Evolutionary conservation across 495 filamentous ascomycete species (phyloP), one percentile per base, ranked within the genome.

Genomic region (Thozetella sp.): DNA sequence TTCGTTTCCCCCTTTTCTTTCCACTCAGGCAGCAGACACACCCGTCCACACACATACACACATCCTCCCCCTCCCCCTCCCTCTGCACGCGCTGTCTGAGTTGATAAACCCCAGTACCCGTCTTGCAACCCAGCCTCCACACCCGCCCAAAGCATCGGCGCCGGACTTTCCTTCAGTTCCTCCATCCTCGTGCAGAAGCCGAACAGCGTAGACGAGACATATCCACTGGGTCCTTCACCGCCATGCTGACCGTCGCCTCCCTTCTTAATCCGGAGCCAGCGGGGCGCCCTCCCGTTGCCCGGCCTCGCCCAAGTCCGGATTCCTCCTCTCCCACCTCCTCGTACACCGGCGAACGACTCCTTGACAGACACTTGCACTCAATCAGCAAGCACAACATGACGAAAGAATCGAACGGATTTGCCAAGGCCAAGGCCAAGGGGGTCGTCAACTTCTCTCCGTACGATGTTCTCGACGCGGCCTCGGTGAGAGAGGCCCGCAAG

Each of bases 391-490:
- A 68, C 48, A 80, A 74, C 66, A 79, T 80, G 64, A 75, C 81
- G 45, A 90, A 89, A 67, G 84, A 89, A 57, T 76, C 83, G 26
- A 81, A 86, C 1, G 68, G 86, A 3, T 83, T 89, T 61, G 72
- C 77, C 0, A 84, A 79, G 55, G 83, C 82, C 40, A 83, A 80
- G 57, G 73, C 84, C 24, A 82, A 82, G 58, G 90, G 89, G 13
- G 71, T 78, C 27, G 71, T 93, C 56, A 87, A 86, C 56, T 96
- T 86, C 65, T 78, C 81, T 22, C 90, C 92, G 10, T 86, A 80
- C 64, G 89, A 94, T 60, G 71, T 77, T 25, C 72, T 88, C 50
- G 81, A 88, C 56, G 77, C 83, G 26, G 71, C 72, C 19, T 74
- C 90, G 17, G 73, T 80, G 22, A 68, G 70, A n/a, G 75, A 84